phyloP scores from a whole-genome alignment of 2,329 filamentous ascomycete species.

The Emmonsiellopsis sp. region DNA sequence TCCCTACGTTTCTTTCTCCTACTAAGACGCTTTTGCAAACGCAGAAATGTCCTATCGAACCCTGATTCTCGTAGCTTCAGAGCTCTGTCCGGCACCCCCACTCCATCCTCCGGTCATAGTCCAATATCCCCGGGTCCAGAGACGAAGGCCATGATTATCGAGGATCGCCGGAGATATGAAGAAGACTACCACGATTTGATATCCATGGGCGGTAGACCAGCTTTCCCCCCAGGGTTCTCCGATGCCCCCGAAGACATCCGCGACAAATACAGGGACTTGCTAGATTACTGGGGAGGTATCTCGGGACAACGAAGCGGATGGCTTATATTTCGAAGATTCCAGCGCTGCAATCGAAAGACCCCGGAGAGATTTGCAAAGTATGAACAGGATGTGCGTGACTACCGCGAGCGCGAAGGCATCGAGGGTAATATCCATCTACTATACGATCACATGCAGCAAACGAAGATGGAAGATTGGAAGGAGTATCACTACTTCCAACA shows the following conservation, averaged over 20 bases:
- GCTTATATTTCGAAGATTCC: background rate
- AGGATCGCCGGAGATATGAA: background rate
- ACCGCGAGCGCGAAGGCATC: conserved; percentile 3
- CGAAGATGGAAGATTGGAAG: conserved; percentile 6
- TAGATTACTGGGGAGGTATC: background rate
- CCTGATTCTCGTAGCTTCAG: background rate
- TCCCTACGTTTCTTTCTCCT: too few species aligned
- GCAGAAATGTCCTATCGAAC: background rate
- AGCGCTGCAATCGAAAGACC: background rate
- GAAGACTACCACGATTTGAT: background rate
- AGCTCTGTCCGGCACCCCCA: background rate
- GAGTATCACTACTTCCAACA: conserved; percentile 5
- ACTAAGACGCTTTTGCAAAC: too few species aligned
- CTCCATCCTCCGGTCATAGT: background rate
- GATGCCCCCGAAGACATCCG: background rate
- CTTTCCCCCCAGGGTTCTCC: background rate
- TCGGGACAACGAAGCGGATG: background rate
- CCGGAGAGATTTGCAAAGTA: background rate
- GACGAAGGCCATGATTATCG: background rate
- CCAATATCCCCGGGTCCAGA: background rate
- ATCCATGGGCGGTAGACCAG: background rate
- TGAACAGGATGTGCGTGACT: background rate
- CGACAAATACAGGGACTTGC: background rate
- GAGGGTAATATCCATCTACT: conserved; percentile 2
- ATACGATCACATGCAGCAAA: conserved; percentile 4